phyloP scores from a whole-genome alignment of 371 early-diverging fungal genomes.

The Thermomucor indicae-seudaticae region DNA sequence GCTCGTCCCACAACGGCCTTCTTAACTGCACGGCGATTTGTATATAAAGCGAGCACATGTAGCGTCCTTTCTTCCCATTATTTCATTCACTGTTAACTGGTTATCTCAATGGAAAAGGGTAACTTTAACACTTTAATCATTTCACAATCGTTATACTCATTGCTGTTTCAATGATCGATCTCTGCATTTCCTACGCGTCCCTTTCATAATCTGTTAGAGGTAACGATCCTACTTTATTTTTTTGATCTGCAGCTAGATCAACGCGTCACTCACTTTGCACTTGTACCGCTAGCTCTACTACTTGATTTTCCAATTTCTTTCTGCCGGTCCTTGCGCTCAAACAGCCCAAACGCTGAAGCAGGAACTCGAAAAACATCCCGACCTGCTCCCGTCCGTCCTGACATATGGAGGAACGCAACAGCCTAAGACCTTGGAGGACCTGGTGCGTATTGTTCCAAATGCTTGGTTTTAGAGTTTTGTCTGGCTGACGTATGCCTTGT shows the following conservation, averaged over 20 bases:
- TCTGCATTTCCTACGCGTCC: background rate
- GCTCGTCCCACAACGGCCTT: too few relatives aligned
- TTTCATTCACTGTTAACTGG: too few relatives aligned
- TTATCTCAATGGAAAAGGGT: too few relatives aligned
- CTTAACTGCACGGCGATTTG: too few relatives aligned
- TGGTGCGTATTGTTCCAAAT: conserved; percentile 42
- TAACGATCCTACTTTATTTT: background rate
- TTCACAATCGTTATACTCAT: too few relatives aligned
- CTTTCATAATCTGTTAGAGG: background rate
- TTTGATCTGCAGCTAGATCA: background rate
- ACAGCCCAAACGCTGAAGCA: conserved; percentile 45
- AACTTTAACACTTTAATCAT: too few relatives aligned
- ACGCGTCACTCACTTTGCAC: background rate
- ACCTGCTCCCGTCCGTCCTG: conserved; percentile 55
- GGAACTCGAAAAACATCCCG: conserved; percentile 45
- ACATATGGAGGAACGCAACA: conserved; percentile 61
- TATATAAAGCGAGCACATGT: too few relatives aligned
- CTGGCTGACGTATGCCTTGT: background rate
- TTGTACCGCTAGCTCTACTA: conserved; percentile 47
- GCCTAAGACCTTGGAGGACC: conserved; percentile 49
- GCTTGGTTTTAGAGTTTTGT: background rate
- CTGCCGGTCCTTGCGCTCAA: conserved; percentile 51
- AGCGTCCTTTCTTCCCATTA: too few relatives aligned
- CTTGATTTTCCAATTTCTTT: conserved; percentile 56
- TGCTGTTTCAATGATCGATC: too few relatives aligned